These are phyloP conservation scores for Mycosphaerella sp. DNA, from an alignment of 2,329 filamentous ascomycete species.

Conservation along the genomic window DNA sequence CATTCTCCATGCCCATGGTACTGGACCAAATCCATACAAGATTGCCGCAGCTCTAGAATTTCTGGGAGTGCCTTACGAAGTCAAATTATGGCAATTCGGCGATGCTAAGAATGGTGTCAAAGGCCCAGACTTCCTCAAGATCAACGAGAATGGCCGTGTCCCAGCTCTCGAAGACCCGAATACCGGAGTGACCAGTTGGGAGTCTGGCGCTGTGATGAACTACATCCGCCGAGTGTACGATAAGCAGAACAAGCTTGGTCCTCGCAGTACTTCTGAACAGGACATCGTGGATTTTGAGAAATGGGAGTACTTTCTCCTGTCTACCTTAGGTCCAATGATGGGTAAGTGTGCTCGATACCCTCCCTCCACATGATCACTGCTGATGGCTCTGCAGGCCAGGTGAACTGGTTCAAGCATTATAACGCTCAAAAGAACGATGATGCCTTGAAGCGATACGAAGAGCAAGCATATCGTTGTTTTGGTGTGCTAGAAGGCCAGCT, in stretches of 20 bases:
- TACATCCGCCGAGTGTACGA: constrained; percentile 45
- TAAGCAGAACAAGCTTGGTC: constrained; percentile 36
- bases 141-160: constrained; percentile 43
- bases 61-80: constrained; percentile 38
- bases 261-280: constrained; percentile 34
- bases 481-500: constrained; percentile 40
- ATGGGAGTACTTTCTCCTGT: constrained; percentile 42
- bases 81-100: constrained; percentile 41
- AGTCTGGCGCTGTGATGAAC: constrained; percentile 47
- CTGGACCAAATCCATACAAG: constrained; percentile 42
- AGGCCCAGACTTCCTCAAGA: constrained; percentile 35
- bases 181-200: constrained; percentile 43
- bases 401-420: constrained; percentile 41
- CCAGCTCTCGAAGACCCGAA: constrained; percentile 44
- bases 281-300: constrained; percentile 43
- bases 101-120: constrained; percentile 38
- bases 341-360: constrained; percentile 24
- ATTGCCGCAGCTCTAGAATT: constrained; percentile 40
- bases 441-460: constrained; percentile 37
- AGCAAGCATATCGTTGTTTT: constrained; percentile 40
- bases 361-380: not conserved
- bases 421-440: constrained; percentile 39
- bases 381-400: constrained; percentile 21
- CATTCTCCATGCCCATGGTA: constrained; percentile 38
- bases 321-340: constrained; percentile 40